phyloP scores from a whole-genome alignment of 495 filamentous ascomycete genomes.

The Tuber calosporum region DNA sequence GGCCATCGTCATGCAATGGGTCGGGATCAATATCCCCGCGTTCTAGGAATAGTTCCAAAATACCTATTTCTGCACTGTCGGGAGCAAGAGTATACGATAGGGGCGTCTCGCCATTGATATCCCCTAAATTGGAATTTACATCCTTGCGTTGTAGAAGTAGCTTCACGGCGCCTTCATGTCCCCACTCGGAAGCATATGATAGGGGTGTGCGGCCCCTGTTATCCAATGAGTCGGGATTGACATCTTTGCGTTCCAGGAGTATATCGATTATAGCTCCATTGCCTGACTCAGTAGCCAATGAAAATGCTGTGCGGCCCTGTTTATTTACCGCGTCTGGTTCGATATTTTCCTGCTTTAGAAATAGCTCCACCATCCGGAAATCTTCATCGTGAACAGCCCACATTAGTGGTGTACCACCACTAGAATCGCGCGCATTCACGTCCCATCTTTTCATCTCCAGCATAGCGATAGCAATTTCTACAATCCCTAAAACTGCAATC shows the following conservation, averaged over 20 bases:
- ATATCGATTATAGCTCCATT: too few relatives aligned
- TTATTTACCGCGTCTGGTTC: too few relatives aligned
- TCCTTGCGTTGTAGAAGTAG: not conserved
- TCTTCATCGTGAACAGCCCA: constrained; percentile 38
- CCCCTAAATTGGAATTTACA: not conserved
- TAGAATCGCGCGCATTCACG: not conserved
- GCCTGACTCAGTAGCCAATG: too few relatives aligned
- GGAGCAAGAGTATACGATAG: too few relatives aligned
- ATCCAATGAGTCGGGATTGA: not conserved
- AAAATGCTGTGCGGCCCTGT: too few relatives aligned
- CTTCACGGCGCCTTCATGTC: not conserved
- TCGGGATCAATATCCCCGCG: not conserved
- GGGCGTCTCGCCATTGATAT: not conserved
- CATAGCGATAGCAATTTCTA: not conserved
- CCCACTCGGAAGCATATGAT: not conserved
- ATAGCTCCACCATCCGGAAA: too few relatives aligned
- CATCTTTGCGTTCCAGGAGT: not conserved
- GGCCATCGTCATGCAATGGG: not conserved
- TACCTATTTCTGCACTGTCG: too few relatives aligned
- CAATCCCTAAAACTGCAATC: not conserved
- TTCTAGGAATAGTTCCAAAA: not conserved
- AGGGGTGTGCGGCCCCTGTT: not conserved
- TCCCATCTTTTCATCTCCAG: not conserved
- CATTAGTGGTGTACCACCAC: constrained; percentile 24
- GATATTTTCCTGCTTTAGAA: too few relatives aligned